Base-by-base conservation (phyloP, 768 basidiomycete species). In the Leucosporidium creatinivorum region DNA sequence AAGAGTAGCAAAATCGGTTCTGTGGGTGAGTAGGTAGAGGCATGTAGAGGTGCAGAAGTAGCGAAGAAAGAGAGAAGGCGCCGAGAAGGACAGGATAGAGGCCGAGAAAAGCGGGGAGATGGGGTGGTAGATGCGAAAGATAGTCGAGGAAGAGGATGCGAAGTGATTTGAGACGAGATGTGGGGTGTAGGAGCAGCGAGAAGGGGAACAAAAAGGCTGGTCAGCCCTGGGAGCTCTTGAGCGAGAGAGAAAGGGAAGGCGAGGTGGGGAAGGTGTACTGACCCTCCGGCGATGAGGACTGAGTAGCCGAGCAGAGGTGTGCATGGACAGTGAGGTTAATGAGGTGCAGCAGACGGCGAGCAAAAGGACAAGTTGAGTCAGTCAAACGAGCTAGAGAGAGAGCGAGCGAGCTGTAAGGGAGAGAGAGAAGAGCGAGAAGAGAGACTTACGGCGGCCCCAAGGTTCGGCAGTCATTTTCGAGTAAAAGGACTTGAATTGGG, bases 241-340 rank as follows among this genome's bases (percentile, higher is more conserved):
- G 30, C 2, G 54, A 55, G 36, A 26, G 51, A 12, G 28, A 55
- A 33, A 33, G 48, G 25, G 28, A 54, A 25, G 15, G 12, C 17
- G 26, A 12, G 62, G 17, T 5, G n/a, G 2, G 51, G 25, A 4
- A n/a, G 13, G 28, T 36, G n/a, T 31, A 52, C 62, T 55, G 31
- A 70, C 69, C 69, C 69, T 25, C 69, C 69, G 8, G 69, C 69
- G 28, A 71, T 62, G 2, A 71, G 49, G 25, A 71, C 66, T 71
- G 60, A 0, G 0, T 19, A 48, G 7, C 30, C 4, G 36, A 5
- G 17, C 36, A 31, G 26, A 54, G 21, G 47, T n/a, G 26, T 12
- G 21, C 23, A 33, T 17, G 31, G 49, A 10, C 23, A 4, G 62
- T 17, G 50, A 19, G 39, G 19, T 36, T 28, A 5, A 30, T 31